Evolutionary conservation across 2,329 filamentous ascomycete species (phyloP), one percentile per base, ranked within the genome.

Genomic region (Ophiocordyceps robertsii): DNA sequence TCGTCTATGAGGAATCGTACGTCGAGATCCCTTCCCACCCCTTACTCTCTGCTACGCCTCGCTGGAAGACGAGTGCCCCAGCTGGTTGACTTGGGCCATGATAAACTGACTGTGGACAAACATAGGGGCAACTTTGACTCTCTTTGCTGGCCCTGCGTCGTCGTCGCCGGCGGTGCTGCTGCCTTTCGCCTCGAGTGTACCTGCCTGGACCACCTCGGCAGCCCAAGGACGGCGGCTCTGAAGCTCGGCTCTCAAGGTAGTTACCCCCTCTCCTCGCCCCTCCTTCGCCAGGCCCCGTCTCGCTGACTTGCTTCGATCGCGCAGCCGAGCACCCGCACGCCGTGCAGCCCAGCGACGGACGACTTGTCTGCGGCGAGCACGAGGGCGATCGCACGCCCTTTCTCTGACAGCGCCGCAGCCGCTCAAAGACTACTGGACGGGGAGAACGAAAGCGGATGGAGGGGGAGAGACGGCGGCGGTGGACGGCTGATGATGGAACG

Each of bases 71-170:
- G 31, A 11, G 31, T 13, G 19, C 31, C 7, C 3, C 5, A 32
- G n/a, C 12, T 13, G 31, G 12, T 6, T 36, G 33, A 6, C 29
- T 16, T n/a, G n/a, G n/a, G n/a, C n/a, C 19, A 19, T 19, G 3
- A 3, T 19, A 4, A n/a, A n/a, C 17, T 39, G 41, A 33, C 17
- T 36, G 13, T 16, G 16, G 12, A 3, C 4, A 16, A 8, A 5
- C 9, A 14, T 17, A 50, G 43, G 6, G 51, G 52, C 36, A 45
- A 48, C 16, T 56, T 53, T 44, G 51, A 54, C 41, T 29, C 40
- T 19, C 37, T 42, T 3, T 56, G 53, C 31, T 44, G 49, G 16
- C 51, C 50, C 1, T 56, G 53, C 35, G 44, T 46, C 27, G 33
- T 56, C 19, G 32, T 41, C 29, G 29, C 38, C 14, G 14, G 30